These are phyloP conservation scores for Stagonosporopsis rhizophila DNA, from an alignment of 2,329 filamentous ascomycete genomes.

Conservation along the genomic window DNA sequence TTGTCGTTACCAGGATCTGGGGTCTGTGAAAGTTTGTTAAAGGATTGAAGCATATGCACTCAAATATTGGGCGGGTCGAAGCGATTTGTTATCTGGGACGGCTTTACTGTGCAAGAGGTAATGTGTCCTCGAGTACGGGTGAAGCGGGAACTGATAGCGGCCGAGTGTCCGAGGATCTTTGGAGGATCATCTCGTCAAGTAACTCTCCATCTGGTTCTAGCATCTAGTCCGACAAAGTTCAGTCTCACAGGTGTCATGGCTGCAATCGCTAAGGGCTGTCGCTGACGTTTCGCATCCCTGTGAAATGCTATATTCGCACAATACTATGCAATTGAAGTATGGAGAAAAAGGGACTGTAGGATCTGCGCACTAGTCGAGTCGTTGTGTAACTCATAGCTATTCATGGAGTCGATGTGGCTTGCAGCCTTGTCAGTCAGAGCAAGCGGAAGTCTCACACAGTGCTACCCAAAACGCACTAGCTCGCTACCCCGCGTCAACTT, in stretches of 20 bases:
- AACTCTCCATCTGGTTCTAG: not conserved
- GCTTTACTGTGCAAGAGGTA: not conserved
- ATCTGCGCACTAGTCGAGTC: not conserved
- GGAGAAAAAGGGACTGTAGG: not conserved
- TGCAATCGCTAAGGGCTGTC: not conserved
- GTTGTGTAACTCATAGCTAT: not conserved
- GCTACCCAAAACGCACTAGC: not conserved
- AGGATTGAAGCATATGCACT: constrained; percentile 16
- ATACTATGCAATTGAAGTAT: not conserved
- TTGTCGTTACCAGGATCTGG: constrained; percentile 18
- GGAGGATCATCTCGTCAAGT: not conserved
- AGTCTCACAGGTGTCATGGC: not conserved
- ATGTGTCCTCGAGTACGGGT: constrained; percentile 5
- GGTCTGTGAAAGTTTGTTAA: constrained; percentile 8
- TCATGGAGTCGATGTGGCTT: constrained; percentile 2
- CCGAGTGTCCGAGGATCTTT: not conserved
- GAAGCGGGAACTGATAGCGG: not conserved
- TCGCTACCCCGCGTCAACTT: constrained; percentile 12
- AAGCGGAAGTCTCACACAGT: not conserved
- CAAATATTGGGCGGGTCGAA: constrained; percentile 17
- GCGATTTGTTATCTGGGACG: constrained; percentile 1
- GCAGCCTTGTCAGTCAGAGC: not conserved
- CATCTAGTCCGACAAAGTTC: not conserved
- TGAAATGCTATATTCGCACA: not conserved
- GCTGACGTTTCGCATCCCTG: not conserved